Evolutionary conservation across 2,329 filamentous ascomycete genomes (phyloP), one percentile per base, ranked within the genome.

Genomic region (Diaporthe citri): DNA sequence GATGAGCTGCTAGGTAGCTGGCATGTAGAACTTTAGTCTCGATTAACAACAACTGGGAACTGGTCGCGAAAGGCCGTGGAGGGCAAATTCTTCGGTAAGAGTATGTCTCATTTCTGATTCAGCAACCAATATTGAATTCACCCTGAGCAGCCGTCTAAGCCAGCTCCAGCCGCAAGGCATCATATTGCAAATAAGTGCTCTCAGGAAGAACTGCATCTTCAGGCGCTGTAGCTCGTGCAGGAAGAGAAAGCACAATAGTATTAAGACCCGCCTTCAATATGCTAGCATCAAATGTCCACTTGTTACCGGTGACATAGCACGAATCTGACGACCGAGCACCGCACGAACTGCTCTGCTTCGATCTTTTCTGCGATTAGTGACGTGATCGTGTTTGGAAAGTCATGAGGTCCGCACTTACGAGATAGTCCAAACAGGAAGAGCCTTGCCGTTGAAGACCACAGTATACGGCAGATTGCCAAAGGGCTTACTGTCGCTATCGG

Each of bases 401-500:
- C 31, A 34, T 25, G 13, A 10, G 3, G 22, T 13, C 36, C n/a
- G 10, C 62, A 83, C 83, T 82, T 82, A 89, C 84, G 89, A 89
- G 71, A 91, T 91, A 4, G 88, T 79, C 89, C 89, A 91, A 1
- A 88, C 85, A 77, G 87, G 83, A 57, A 88, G 79, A 60, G 84
- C 82, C 75, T 80, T 78, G 7, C 84, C 84, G 74, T 86, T 86
- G 69, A 86, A 78, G 43, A 75, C 80, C 15, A 86, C 82, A 1
- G 82, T 85, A 62, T 89, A 89, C 0, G 86, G 86, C 15, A 93
- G 78, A 76, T 92, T 89, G 2, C 85, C 82, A 77, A 87, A 88
- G 25, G 85, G 85, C 79, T 92, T 86, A 1, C 83, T 85, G 4
- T 86, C 83, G 76, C 90, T 90, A 79, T 92, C 90, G 0, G 89